Evolutionary conservation across 805 yeast genomes (phyloP).

Genomic region (Wickerhamiella australiensis): DNA sequence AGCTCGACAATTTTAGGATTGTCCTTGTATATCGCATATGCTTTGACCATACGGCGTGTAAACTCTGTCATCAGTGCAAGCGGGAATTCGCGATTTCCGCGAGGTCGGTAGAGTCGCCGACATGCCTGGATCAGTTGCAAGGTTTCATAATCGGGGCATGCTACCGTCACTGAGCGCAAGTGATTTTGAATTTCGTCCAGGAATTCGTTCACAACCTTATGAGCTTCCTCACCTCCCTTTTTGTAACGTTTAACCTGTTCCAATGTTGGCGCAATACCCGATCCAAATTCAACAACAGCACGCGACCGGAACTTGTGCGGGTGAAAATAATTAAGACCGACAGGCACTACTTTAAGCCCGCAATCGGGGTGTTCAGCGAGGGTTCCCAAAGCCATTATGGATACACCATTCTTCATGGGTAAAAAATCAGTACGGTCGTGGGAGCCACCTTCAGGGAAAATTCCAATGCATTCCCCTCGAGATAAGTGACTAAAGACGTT

Average conservation of each 20-base stretch:
- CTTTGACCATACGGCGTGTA: constrained; percentile 75
- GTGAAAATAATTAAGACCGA: constrained; percentile 95
- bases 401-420: constrained; percentile 94
- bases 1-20: constrained; percentile 54
- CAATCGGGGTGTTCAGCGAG: constrained; percentile 64
- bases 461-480: constrained; percentile 73
- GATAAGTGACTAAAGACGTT: constrained; percentile 75
- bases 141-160: constrained; percentile 81
- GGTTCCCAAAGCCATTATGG: constrained; percentile 95
- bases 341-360: constrained; percentile 80
- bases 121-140: constrained; percentile 84
- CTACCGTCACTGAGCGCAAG: constrained; percentile 72
- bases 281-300: constrained; percentile 90
- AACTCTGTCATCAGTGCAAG: constrained; percentile 77
- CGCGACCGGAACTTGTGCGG: constrained; percentile 91
- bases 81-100: constrained; percentile 48
- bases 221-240: constrained; percentile 43
- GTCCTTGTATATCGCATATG: constrained; percentile 61
- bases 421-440: constrained; percentile 86
- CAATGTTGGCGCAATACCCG: constrained; percentile 57
- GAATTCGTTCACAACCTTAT: constrained; percentile 60
- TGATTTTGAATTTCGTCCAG: constrained; percentile 62
- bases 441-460: constrained; percentile 97
- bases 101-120: constrained; percentile 65
- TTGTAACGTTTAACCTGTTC: constrained; percentile 55